Conservation (phyloP, 2,329 filamentous ascomycete species). For the Ambrosiella xylebori region DNA sequence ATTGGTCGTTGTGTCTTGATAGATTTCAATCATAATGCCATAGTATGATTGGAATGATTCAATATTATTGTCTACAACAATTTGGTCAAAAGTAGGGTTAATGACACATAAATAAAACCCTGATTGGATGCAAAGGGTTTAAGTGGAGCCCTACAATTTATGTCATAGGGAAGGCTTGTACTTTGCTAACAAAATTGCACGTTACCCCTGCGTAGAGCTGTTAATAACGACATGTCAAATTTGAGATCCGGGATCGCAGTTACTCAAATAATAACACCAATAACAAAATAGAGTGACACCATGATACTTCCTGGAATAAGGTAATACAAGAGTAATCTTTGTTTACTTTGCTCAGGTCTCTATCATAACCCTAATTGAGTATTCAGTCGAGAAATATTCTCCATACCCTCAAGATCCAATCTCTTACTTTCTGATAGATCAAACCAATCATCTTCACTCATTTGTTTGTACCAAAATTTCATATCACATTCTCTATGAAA, state of each 20-base stretch:
- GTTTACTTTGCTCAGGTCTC: no score
- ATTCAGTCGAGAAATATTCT: not conserved
- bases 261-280: not conserved
- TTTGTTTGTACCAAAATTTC: not conserved
- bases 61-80: not conserved
- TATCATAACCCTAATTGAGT: no score
- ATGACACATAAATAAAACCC: not conserved
- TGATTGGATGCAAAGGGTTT: not conserved
- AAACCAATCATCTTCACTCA: not conserved
- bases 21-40: not conserved
- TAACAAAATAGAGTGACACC: not conserved
- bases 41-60: not conserved
- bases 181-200: not conserved
- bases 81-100: not conserved
- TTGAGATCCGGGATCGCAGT: not conserved
- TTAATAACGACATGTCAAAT: not conserved
- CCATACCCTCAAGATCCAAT: not conserved
- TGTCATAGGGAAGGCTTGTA: not conserved
- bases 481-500: no score
- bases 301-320: not conserved
- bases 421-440: not conserved
- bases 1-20: not conserved
- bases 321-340: not conserved
- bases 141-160: constrained; percentile 1
- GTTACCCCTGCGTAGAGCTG: not conserved